These are phyloP conservation scores for Stagonosporopsis vannaccii DNA, from an alignment of 2,329 filamentous ascomycete genomes.

Conservation along the genomic window DNA sequence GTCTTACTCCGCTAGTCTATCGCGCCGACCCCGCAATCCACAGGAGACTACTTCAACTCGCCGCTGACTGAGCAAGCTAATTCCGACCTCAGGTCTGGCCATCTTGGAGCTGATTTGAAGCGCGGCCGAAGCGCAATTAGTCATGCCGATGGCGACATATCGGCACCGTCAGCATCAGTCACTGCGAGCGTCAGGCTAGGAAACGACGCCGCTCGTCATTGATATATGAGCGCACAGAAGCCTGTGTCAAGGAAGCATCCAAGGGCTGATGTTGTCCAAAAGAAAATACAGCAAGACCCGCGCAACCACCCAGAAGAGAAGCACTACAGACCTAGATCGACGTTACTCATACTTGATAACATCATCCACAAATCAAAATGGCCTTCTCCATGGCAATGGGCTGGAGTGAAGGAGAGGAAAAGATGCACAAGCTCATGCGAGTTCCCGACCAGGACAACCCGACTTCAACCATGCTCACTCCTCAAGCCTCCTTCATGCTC, in stretches of 20 bases:
- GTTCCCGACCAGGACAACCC: slow-evolving; percentile 70
- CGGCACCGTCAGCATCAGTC: slow-evolving; percentile 6
- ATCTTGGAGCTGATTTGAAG: background rate
- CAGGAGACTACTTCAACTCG: background rate
- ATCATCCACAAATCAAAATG: slow-evolving; percentile 36
- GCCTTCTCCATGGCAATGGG: slow-evolving; percentile 54
- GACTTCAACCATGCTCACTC: slow-evolving; percentile 68
- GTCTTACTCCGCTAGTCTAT: background rate
- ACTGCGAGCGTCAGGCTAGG: background rate
- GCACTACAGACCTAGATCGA: no score
- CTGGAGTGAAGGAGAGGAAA: slow-evolving; percentile 72
- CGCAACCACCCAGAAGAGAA: background rate
- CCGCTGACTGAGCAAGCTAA: slow-evolving; percentile 4
- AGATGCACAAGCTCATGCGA: slow-evolving; percentile 68
- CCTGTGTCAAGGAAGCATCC: background rate
- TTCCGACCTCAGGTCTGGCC: background rate
- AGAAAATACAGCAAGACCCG: background rate
- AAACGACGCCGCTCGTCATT: background rate
- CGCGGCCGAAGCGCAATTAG: slow-evolving; percentile 15
- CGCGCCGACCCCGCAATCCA: slow-evolving; percentile 3
- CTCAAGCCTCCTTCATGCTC: slow-evolving; percentile 67
- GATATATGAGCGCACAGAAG: background rate
- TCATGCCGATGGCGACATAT: slow-evolving; percentile 19
- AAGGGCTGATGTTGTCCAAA: background rate
- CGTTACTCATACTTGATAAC: background rate